Base-by-base conservation (phyloP, 2,329 filamentous ascomycete genomes). In the Pestalotiopsis sp. region DNA sequence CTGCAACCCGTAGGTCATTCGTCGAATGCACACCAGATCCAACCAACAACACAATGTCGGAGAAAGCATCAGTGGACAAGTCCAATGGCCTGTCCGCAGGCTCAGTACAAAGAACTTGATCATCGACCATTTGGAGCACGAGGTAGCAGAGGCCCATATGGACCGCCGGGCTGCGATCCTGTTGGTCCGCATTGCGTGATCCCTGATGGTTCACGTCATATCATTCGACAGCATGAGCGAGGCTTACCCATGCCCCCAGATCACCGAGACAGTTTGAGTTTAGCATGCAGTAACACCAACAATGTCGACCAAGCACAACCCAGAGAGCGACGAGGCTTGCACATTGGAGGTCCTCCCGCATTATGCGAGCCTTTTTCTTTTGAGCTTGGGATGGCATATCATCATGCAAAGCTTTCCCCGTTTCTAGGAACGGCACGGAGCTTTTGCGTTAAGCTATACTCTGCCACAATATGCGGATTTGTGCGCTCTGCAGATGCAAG, bases 131-230 rank as follows among this genome's bases (percentile, higher is more conserved):
- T 35, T 81, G 82, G 82, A 76, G 80, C 80, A 76, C 79, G 81
- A 75, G 71, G 73, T 73, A 69, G 26, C 39, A 79, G 77, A 80
- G 72, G 72, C 74, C 73, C 73, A 72, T 76, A 77, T 76, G 73
- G 76, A 74, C 70, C 71, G 69, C 74, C 80, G 76, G 81, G 75
- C 76, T 79, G 73, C 69, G 75, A 80, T 83, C 81, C 81, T 80
- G 81, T 82, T 84, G 82, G 82, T 78, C 78, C 77, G 70, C 72
- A 68, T 76, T 75, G 70, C 70, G 72, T 44, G 69, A 71, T 76
- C 75, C 75, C 76, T 75, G 72, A 74, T 58, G 63, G 66, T 68
- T 64, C 56, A 57, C 66, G 71, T 73, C 39, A 66, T 30, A 30
- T 38, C 40, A 66, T 66, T 66, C 65, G 65, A 66, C 24, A 40